Percentiles rank a stretch among this genome's conserved stretches.
Evolutionary conservation across 441 rosid species (phyloP).

Genomic region (Sinapis alba): DNA sequence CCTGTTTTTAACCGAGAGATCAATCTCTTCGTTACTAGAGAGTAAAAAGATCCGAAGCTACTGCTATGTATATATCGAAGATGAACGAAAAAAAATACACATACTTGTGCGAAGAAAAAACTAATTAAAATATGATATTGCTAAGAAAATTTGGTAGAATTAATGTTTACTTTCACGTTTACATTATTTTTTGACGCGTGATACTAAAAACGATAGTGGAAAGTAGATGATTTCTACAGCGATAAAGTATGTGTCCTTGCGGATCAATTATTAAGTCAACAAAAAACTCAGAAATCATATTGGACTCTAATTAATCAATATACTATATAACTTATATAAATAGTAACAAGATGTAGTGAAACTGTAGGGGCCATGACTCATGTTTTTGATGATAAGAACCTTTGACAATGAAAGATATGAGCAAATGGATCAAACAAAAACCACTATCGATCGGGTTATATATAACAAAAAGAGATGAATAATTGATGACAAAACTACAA

Average conservation of each 20-base stretch:
- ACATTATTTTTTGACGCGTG: neutral
- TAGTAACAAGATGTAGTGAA: constrained; percentile 14
- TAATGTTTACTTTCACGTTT: neutral
- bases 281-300: constrained; percentile 12
- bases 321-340: neutral
- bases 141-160: neutral
- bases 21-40: neutral
- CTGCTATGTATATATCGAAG: neutral
- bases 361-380: constrained; percentile 28
- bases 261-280: constrained; percentile 4
- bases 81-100: neutral
- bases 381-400: constrained; percentile 45
- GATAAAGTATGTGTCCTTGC: neutral
- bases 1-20: neutral
- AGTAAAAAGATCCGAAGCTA: neutral
- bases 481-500: constrained; percentile 40
- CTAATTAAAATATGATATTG: neutral
- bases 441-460: neutral
- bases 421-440: constrained; percentile 72
- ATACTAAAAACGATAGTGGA: neutral
- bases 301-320: neutral
- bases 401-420: constrained; percentile 63
- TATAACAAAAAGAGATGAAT: constrained; percentile 50
- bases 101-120: neutral
- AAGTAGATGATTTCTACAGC: neutral